These are phyloP conservation scores for Xylariaceae sp. DNA, from an alignment of 2,329 filamentous ascomycete species.

Conservation along the genomic window DNA sequence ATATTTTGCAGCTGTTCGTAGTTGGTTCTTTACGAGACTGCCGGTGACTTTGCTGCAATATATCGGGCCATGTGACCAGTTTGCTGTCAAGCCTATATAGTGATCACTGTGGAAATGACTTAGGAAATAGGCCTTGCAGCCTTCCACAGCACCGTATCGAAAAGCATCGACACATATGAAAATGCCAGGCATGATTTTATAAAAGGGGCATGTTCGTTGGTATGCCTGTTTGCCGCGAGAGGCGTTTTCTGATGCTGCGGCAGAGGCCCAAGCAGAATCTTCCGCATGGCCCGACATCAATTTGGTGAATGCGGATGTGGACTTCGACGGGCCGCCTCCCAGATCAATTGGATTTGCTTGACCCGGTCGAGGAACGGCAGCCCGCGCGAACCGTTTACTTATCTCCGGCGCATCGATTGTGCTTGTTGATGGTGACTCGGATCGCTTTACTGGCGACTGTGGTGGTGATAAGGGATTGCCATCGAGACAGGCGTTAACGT, in stretches of 20 bases:
- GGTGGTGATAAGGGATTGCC: conserved; percentile 65
- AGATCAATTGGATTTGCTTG: conserved; percentile 76
- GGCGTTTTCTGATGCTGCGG: conserved; percentile 74
- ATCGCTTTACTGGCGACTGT: conserved; percentile 24
- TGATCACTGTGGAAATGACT: conserved; percentile 99
- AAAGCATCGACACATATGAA: conserved; percentile 95
- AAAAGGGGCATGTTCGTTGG: conserved; percentile 91
- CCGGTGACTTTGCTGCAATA: conserved; percentile 94
- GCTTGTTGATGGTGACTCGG: conserved; percentile 7
- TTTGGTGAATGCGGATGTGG: conserved; percentile 79
- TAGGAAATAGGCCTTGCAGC: conserved; percentile 91
- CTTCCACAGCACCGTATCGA: conserved; percentile 87
- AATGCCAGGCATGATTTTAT: conserved; percentile 94
- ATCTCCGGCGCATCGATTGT: conserved; percentile 39
- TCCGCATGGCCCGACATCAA: conserved; percentile 92
- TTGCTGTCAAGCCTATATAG: conserved; percentile 85
- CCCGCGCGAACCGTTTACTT: conserved; percentile 62
- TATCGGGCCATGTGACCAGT: conserved; percentile 90
- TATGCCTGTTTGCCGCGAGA: conserved; percentile 83
- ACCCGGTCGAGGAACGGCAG: conserved; percentile 70
- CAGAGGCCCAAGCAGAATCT: conserved; percentile 83
- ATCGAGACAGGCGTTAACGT: conserved; percentile 93
- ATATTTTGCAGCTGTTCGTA: conserved; percentile 82
- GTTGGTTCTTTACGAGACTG: conserved; percentile 81
- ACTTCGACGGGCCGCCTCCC: conserved; percentile 35